These are phyloP conservation scores for Cicer cuneatum DNA, from an alignment of 306 rosid species.

Conservation along the genomic window DNA sequence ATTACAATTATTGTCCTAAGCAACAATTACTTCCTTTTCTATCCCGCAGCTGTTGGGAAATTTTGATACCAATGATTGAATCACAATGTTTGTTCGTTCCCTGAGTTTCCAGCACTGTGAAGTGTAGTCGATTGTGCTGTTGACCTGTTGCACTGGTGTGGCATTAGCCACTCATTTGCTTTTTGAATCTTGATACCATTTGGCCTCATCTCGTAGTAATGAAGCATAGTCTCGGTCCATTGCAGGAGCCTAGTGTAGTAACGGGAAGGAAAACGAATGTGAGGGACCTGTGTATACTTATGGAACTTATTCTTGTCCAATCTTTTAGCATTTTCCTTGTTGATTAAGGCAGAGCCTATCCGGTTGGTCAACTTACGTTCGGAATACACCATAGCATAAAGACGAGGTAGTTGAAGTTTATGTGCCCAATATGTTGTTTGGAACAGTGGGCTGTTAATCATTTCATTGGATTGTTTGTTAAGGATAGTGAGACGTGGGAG, in stretches of 20 bases:
- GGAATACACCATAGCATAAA: conserved; percentile 38
- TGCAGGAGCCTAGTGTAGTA: conserved; percentile 26
- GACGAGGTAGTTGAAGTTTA: conserved; percentile 40
- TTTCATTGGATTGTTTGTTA: conserved; percentile 29
- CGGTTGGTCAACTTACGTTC: conserved; percentile 30
- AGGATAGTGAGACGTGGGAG: conserved; percentile 39
- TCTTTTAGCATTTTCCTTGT: conserved; percentile 11
- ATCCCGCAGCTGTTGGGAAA: neutral
- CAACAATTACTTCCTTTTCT: neutral
- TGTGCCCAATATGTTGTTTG: conserved; percentile 42
- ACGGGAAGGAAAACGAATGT: neutral
- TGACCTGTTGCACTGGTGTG: neutral
- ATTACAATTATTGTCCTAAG: neutral
- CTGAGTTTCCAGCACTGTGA: neutral
- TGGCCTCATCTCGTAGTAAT: neutral
- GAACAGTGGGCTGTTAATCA: conserved; percentile 39
- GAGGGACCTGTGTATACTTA: conserved; percentile 5
- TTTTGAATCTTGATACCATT: neutral
- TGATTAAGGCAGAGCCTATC: conserved; percentile 10
- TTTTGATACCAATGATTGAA: neutral
- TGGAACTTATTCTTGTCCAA: conserved; percentile 13
- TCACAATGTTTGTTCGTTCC: neutral
- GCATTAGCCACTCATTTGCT: neutral
- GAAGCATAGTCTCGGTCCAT: conserved; percentile 32
- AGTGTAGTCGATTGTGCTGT: neutral